These are phyloP conservation scores for Pisolithus microcarpus DNA, from an alignment of 768 basidiomycete species.

Conservation along the genomic window DNA sequence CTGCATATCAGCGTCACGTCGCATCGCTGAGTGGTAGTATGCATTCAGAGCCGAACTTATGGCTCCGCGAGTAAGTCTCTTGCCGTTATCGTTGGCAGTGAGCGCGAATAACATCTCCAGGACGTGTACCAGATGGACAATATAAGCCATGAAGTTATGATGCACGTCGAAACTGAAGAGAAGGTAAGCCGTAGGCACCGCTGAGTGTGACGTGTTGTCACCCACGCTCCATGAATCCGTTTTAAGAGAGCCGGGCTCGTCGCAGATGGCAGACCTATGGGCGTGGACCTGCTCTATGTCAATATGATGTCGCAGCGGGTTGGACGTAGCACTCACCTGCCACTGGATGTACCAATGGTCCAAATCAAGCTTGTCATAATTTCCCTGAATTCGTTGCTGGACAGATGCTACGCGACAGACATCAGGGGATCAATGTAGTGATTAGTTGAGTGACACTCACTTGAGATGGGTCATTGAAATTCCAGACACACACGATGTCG, in stretches of 20 bases:
- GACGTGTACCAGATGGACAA: background rate
- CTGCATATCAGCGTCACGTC: background rate
- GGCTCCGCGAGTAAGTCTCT: background rate
- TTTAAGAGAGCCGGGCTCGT: background rate
- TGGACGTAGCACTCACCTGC: background rate
- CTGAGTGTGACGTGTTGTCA: background rate
- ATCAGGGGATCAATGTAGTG: background rate
- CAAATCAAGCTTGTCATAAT: background rate
- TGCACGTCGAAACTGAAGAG: background rate
- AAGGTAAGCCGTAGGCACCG: no score
- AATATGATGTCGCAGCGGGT: background rate
- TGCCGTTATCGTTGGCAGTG: background rate
- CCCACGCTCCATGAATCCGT: slow-evolving; percentile 1
- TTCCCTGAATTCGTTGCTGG: background rate
- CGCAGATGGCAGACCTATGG: background rate
- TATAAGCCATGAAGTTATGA: background rate
- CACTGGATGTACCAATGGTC: no score
- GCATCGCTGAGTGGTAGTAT: background rate
- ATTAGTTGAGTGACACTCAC: background rate
- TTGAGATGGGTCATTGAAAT: slow-evolving; percentile 9
- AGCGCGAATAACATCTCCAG: background rate
- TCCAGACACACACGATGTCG: slow-evolving; percentile 16
- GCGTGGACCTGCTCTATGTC: background rate
- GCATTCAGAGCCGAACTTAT: background rate
- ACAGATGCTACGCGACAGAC: background rate